Base-by-base conservation (phyloP, 140 eudicot species). In the Cichorium intybus region DNA sequence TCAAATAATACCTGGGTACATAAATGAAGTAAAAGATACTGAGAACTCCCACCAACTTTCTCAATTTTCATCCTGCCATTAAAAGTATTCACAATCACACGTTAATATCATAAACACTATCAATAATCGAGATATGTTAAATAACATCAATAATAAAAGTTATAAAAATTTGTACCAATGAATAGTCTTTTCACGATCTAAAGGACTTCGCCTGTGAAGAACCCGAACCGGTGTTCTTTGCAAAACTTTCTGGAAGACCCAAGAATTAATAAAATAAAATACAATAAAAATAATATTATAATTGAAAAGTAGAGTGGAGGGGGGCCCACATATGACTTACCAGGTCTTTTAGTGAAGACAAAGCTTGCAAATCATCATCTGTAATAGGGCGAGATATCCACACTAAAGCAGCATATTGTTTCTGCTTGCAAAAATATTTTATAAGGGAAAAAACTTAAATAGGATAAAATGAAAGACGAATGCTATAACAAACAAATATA, bases 171-270 rank as follows among this genome's bases (percentile, higher is more conserved):
- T 67, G 20, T 78, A 86, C 99, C 99, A 93, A 55, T 89, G 97
- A 60, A 93, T 89, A 80, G 75, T 82, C 75, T 84, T 93, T 73
- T 85, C 95, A 71, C 99, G 93, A 58, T 69, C 95, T 56, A 93
- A 70, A 58, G 99, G 99, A 73, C 99, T 93, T 78, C 97, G 83
- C 18, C 99, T 94, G 64, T 93, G 99, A 61, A 93, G 90, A 69
- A 93, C 99, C 78, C 99, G 82, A 28, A 93, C 55, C 5, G 97
- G 97, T 15, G 97, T 93, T 72, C 85, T 93, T 85, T 93, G 99
- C 60, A 78, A 31, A 39, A 93, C 79, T 77, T 80, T 62, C 97
- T 93, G 85, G 75, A 45, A 28, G 2, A 66, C 29, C 45, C 29
- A 74, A 76, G 12, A 69, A 31, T 39, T 53, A 34, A 22, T 11